Base-by-base conservation (phyloP, 495 filamentous ascomycete species). In the Usnea hakonensis region DNA sequence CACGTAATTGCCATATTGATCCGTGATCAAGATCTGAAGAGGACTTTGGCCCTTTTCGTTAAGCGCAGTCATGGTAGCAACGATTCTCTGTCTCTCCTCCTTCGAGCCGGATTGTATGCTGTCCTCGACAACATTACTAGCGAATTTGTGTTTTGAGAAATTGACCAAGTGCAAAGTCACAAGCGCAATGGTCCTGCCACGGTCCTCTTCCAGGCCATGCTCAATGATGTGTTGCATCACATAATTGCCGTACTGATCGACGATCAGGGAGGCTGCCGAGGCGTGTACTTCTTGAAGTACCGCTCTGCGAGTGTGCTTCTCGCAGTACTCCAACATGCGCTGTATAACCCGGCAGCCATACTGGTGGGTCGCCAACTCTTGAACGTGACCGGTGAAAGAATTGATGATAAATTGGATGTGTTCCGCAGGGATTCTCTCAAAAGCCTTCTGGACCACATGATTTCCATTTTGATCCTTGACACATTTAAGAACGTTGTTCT, bases 61-160 rank as follows among this genome's bases (percentile, higher is more conserved):
- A 17, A 75, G 61, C 13, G 79, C 78, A 3, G 83, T 86, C 21
- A 96, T 74, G 37, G 79, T 83, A 26, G 76, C 75, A 61, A 93
- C 83, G 67, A 98, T 95, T 43, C 81, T 79, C 21, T 75, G 81
- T 54, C 87, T 84, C 68, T 95, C 85, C 53, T 87, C 81, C 23
- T 82, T 76, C 2, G 81, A 85, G 14, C 89, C 91, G 65, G 83
- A 83, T 59, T 86, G 77, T 55, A 98, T 90, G 66, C 90, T 94
- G 77, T 92, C 95, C 75, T 98, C 94, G 1, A 98, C 95, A 7
- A 98, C 94, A 67, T 98, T 97, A 67, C 90, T 96, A 5, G 95
- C 94, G 69, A 91, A 96, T 71, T 98, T 97, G 75, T 97, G 93
- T 76, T 90, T 95, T 8, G 90, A 96, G 66, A 88, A 83, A 2